Percentiles rank a stretch among this genome's conserved stretches.
phyloP scores from a whole-genome alignment of 768 basidiomycete genomes.

The Phylloporus scabripes region DNA sequence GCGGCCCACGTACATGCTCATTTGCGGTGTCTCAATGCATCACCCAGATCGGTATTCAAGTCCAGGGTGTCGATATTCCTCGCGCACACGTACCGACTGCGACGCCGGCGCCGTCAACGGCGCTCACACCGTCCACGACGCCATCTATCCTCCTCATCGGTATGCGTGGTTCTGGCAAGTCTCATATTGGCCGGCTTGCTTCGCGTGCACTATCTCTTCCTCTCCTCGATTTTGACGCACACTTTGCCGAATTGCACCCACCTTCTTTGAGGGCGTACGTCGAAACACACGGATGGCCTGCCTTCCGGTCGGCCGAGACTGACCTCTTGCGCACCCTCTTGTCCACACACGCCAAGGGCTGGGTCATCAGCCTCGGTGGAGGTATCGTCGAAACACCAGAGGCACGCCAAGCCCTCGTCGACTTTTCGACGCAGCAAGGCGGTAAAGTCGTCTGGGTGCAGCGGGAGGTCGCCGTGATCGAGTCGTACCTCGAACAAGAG shows the following conservation, averaged over 20 bases:
- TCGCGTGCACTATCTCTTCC: slow-evolving; percentile 66
- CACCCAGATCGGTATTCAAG: slow-evolving; percentile 77
- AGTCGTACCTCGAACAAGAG: slow-evolving; percentile 74
- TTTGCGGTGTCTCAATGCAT: not conserved
- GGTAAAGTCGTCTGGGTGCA: slow-evolving; percentile 84
- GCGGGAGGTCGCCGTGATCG: slow-evolving; percentile 74
- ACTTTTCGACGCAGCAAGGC: slow-evolving; percentile 46
- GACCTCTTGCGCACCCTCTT: slow-evolving; percentile 66
- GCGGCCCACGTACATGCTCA: slow-evolving; percentile 3
- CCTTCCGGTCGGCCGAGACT: slow-evolving; percentile 80
- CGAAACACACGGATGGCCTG: slow-evolving; percentile 76
- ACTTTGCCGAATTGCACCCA: slow-evolving; percentile 61
- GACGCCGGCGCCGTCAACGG: slow-evolving; percentile 26
- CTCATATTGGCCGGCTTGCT: slow-evolving; percentile 76
- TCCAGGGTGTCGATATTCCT: slow-evolving; percentile 78
- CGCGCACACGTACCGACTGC: slow-evolving; percentile 32
- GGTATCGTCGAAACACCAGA: slow-evolving; percentile 86
- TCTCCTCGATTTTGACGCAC: slow-evolving; percentile 79
- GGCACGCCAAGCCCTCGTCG: slow-evolving; percentile 66
- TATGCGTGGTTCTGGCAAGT: slow-evolving; percentile 97
- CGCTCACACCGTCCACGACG: slow-evolving; percentile 28
- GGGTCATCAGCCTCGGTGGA: slow-evolving; percentile 89
- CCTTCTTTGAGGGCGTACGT: slow-evolving; percentile 73
- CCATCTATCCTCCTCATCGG: slow-evolving; percentile 78
- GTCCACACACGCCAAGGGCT: slow-evolving; percentile 43